Conservation (phyloP, 2,329 filamentous ascomycete species). For the Sphaceloma murrayae region DNA sequence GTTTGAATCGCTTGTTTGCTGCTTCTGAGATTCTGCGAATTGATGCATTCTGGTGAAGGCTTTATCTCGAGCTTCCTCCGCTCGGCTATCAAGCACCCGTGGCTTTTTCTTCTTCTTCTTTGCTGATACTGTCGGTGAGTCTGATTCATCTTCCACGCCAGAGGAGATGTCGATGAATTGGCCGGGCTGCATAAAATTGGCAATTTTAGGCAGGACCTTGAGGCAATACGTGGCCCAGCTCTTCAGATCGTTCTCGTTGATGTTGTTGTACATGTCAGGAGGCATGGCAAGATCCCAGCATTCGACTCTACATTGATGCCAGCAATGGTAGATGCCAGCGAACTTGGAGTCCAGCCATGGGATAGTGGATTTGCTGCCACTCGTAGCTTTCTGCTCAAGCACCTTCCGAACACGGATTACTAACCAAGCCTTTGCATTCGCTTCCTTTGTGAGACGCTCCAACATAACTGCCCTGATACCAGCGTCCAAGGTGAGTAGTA, state of each 20-base stretch:
- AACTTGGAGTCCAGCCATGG: neutral
- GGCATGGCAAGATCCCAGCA: slow-evolving; percentile 4
- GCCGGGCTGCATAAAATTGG: slow-evolving; percentile 11
- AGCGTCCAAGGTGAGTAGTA: slow-evolving; percentile 1
- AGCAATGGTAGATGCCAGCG: slow-evolving; percentile 14
- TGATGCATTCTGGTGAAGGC: slow-evolving; percentile 16
- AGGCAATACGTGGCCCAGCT: neutral
- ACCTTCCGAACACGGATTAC: neutral
- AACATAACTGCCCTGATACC: neutral
- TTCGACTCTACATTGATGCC: slow-evolving; percentile 4
- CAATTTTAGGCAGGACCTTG: slow-evolving; percentile 4
- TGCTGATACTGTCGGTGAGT: no score
- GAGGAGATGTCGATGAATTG: neutral
- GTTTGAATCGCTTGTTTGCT: slow-evolving; percentile 10
- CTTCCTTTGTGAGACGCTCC: neutral
- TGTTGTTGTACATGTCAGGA: neutral
- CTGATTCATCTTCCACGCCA: neutral
- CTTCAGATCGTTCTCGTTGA: slow-evolving; percentile 2
- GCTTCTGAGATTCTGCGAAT: slow-evolving; percentile 4
- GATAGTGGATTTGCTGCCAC: neutral
- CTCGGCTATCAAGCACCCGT: neutral
- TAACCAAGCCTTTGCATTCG: neutral
- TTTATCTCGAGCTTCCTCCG: slow-evolving; percentile 18
- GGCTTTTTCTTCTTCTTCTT: neutral
- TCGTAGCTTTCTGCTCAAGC: slow-evolving; percentile 2